phyloP scores from a whole-genome alignment of 345 rosid genomes.

The Lenwebbia sp. region DNA sequence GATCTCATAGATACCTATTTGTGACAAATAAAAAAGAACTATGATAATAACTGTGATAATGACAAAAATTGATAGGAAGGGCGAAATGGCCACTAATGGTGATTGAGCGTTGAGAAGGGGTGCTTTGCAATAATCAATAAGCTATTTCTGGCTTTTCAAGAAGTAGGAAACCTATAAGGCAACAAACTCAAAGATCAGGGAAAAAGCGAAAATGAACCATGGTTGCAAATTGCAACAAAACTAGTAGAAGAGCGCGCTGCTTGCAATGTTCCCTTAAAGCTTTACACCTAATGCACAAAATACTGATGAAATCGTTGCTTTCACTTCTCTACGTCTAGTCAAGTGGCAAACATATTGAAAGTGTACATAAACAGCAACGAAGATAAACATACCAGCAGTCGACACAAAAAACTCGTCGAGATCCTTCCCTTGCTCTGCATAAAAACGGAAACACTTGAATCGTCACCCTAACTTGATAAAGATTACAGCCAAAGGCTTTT shows the following conservation, averaged over 20 bases:
- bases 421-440: constrained; percentile 82
- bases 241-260: not conserved
- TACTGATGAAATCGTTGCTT: not conserved
- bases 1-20: not conserved
- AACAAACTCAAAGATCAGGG: not conserved
- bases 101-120: not conserved
- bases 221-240: not conserved
- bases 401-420: constrained; percentile 88
- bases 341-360: not conserved
- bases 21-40: not conserved
- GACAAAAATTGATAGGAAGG: not conserved
- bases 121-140: not conserved
- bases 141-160: not conserved
- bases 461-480: not conserved
- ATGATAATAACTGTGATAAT: not conserved
- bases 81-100: not conserved
- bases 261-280: not conserved
- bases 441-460: constrained; percentile 6
- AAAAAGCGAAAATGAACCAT: not conserved
- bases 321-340: not conserved
- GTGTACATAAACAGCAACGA: not conserved
- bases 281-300: not conserved
- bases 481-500: not conserved
- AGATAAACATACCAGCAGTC: constrained; percentile 51
- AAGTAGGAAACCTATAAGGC: not conserved